Conservation (phyloP, 2,329 filamentous ascomycete genomes). For the Penicillium sp. region DNA sequence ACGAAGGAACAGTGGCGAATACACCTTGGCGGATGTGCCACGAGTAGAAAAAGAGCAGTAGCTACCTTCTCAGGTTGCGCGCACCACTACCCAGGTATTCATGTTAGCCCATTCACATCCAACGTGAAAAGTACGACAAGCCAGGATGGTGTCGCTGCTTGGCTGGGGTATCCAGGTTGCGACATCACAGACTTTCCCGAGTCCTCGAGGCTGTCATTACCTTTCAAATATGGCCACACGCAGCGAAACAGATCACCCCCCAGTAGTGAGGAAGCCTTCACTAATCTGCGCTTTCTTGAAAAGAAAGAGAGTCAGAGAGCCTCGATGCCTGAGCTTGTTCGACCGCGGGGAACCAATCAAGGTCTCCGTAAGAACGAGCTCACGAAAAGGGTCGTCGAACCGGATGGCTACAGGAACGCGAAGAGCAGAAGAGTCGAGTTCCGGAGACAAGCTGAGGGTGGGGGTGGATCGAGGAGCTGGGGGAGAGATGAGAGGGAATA, state of each 20-base stretch:
- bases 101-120: conserved; percentile 33
- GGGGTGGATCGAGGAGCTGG: conserved; percentile 15
- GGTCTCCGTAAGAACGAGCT: conserved; percentile 39
- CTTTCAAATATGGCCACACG: conserved; percentile 29
- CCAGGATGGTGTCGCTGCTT: neutral
- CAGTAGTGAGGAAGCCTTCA: conserved; percentile 22
- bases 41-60: conserved; percentile 12
- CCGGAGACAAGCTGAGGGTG: conserved; percentile 30
- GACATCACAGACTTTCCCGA: conserved; percentile 5
- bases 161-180: neutral
- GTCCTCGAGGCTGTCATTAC: conserved; percentile 28
- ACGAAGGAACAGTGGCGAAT: conserved; percentile 70
- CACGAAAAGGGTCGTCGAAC: conserved; percentile 36
- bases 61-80: conserved; percentile 22
- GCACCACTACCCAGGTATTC: conserved; percentile 32
- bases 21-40: conserved; percentile 60
- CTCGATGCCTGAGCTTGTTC: conserved; percentile 35
- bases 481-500: conserved; percentile 15
- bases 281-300: conserved; percentile 20
- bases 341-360: conserved; percentile 43
- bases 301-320: conserved; percentile 22
- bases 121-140: conserved; percentile 2
- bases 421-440: conserved; percentile 28
- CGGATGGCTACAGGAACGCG: conserved; percentile 26
- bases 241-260: conserved; percentile 19